These are phyloP conservation scores for Graphium sp. DNA, from an alignment of 2,329 filamentous ascomycete genomes.

Conservation along the genomic window DNA sequence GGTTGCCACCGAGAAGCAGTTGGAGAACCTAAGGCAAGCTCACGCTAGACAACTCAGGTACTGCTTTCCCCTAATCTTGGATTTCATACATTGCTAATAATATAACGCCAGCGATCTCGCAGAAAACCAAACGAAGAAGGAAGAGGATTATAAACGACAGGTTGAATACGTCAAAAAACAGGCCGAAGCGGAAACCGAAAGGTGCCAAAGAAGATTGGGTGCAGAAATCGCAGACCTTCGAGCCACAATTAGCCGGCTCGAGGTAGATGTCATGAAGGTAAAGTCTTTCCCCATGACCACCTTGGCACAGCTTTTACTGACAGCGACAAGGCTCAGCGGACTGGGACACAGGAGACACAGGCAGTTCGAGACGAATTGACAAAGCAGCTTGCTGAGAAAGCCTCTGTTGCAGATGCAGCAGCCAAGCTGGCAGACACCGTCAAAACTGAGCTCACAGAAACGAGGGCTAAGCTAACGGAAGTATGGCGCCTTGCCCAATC, in stretches of 20 bases:
- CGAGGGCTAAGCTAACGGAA: too few relatives aligned
- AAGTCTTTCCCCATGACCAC: slow-evolving; percentile 4
- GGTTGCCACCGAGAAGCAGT: slow-evolving; percentile 13
- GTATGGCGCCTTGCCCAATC: too few relatives aligned
- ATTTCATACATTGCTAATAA: not conserved
- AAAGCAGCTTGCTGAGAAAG: slow-evolving; percentile 14
- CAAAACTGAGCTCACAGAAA: too few relatives aligned
- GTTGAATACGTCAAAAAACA: slow-evolving; percentile 18
- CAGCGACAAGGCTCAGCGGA: slow-evolving; percentile 35
- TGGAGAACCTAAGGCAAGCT: slow-evolving; percentile 8
- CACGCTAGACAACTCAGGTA: slow-evolving; percentile 5
- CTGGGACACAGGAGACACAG: slow-evolving; percentile 42
- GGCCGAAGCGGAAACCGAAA: slow-evolving; percentile 29
- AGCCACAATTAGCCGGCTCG: slow-evolving; percentile 40
- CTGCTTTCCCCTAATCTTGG: not conserved
- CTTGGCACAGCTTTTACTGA: not conserved
- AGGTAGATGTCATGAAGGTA: slow-evolving; percentile 46
- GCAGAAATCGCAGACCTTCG: slow-evolving; percentile 47
- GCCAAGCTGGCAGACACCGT: too few relatives aligned
- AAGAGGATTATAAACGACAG: slow-evolving; percentile 10
- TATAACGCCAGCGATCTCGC: slow-evolving; percentile 1
- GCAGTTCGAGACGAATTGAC: slow-evolving; percentile 24
- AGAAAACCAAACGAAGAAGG: slow-evolving; percentile 9
- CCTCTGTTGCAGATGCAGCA: not conserved
- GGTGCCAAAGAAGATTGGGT: slow-evolving; percentile 30